Conservation (phyloP, 2,329 filamentous ascomycete species). For the Colletotrichum tropicale region DNA sequence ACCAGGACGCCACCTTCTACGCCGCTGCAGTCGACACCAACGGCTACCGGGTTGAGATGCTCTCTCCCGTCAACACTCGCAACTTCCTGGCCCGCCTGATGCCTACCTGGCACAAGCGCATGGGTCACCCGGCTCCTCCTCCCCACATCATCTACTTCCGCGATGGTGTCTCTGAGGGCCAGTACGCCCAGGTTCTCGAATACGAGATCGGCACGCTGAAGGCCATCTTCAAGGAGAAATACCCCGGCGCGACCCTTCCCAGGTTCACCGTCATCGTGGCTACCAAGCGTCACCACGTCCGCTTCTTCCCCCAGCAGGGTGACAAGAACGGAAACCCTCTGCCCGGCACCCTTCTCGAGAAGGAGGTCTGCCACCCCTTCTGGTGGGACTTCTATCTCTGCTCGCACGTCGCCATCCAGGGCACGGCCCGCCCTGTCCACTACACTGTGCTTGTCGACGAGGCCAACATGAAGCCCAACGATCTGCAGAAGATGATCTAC, state of each 20-base stretch:
- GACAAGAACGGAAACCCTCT: conserved; percentile 84
- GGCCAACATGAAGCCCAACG: conserved; percentile 66
- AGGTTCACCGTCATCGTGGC: conserved; percentile 88
- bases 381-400: conserved; percentile 84
- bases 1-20: conserved; percentile 75
- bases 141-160: conserved; percentile 89
- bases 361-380: conserved; percentile 87
- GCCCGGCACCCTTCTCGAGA: conserved; percentile 87
- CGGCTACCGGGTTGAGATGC: conserved; percentile 80
- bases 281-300: conserved; percentile 92
- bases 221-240: conserved; percentile 51
- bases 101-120: conserved; percentile 65
- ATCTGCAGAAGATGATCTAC: conserved; percentile 88
- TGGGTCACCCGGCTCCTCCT: conserved; percentile 53
- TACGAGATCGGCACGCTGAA: conserved; percentile 80
- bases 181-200: conserved; percentile 80
- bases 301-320: conserved; percentile 73
- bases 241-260: conserved; percentile 36
- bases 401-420: conserved; percentile 80
- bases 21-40: conserved; percentile 83
- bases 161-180: conserved; percentile 88
- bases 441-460: conserved; percentile 92
- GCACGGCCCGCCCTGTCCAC: conserved; percentile 89
- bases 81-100: conserved; percentile 69
- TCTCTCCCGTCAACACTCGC: conserved; percentile 69